Evolutionary conservation across 106 monocot species (phyloP), one percentile per base, ranked within the genome.

Genomic region (Cymbidium sinense): DNA sequence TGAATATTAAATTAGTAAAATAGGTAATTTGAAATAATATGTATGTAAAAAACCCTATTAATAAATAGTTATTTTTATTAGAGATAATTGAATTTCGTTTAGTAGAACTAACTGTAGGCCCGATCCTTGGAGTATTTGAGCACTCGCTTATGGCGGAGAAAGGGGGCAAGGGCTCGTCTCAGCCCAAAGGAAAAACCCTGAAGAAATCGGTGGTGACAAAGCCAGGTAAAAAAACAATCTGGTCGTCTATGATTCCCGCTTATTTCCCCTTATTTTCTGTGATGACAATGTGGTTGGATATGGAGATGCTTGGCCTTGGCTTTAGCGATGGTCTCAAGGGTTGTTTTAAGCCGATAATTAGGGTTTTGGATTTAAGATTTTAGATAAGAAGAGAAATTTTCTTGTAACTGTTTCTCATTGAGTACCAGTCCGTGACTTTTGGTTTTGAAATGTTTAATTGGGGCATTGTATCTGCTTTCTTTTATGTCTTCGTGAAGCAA

Each of bases 201-300:
- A 67, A 67, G 67, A 67, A 67, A 33, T 67, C 67, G 7, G 67
- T 67, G 4, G 67, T 15, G 31, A 31, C 28, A 19, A 67, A 67
- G 67, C 67, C 67, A 67, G 67, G 67, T 67, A 31, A 23, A 64
- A 13, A 52, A 52, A n/a, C 52, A 52, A 18, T 64, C 64, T 15
- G 17, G 5, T 64, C 64, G 19, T 15, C 64, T 29, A 8, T 27
- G 28, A 67, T 67, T 0, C 15, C 31, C n/a, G 1, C 67, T 28
- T 13, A 13, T 67, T 67, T 67, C 67, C 8, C 31, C 31, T 67
- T 1, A 67, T 30, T 67, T 67, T 10, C n/a, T 15, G 4, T 67
- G 33, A 28, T n/a, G 30, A 67, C 2, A 67, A 67, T 67, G 67
- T n/a, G 33, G 67, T 67, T 31, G 13, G 31, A 13, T 23, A n/a